These are phyloP conservation scores for Hyaloperonospora brassicae DNA, from an alignment of 352 stramenopile genomes.

Conservation along the genomic window DNA sequence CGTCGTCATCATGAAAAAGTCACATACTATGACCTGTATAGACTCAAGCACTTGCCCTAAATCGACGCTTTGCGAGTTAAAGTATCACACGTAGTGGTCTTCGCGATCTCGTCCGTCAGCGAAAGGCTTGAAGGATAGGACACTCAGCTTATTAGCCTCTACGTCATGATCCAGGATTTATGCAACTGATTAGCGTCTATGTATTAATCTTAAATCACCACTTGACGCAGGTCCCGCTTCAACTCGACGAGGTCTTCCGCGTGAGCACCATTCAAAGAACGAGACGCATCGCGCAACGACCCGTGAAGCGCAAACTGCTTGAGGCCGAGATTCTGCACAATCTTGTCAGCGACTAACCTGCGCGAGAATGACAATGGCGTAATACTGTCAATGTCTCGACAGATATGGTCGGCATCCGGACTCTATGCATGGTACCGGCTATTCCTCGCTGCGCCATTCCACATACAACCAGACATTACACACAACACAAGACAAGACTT, in stretches of 20 bases:
- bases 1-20: slow-evolving; percentile 75
- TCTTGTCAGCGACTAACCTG: slow-evolving; percentile 74
- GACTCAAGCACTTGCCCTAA: slow-evolving; percentile 67
- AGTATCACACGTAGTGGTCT: slow-evolving; percentile 72
- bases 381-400: slow-evolving; percentile 76
- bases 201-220: slow-evolving; percentile 79
- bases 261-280: slow-evolving; percentile 73
- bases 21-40: slow-evolving; percentile 53
- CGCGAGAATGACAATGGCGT: slow-evolving; percentile 84
- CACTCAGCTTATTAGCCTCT: slow-evolving; percentile 73
- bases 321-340: slow-evolving; percentile 68
- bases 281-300: slow-evolving; percentile 67
- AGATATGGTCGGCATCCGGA: slow-evolving; percentile 75
- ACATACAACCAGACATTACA: neutral
- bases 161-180: slow-evolving; percentile 78
- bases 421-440: slow-evolving; percentile 82
- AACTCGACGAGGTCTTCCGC: slow-evolving; percentile 77
- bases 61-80: slow-evolving; percentile 76
- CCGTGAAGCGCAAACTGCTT: slow-evolving; percentile 80
- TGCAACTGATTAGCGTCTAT: slow-evolving; percentile 73
- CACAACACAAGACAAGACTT: neutral
- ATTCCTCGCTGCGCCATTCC: slow-evolving; percentile 57
- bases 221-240: slow-evolving; percentile 73
- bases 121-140: slow-evolving; percentile 70
- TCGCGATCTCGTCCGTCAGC: slow-evolving; percentile 70